Evolutionary conservation across 2,329 filamentous ascomycete species (phyloP).

Genomic region (Fusarium sp.): DNA sequence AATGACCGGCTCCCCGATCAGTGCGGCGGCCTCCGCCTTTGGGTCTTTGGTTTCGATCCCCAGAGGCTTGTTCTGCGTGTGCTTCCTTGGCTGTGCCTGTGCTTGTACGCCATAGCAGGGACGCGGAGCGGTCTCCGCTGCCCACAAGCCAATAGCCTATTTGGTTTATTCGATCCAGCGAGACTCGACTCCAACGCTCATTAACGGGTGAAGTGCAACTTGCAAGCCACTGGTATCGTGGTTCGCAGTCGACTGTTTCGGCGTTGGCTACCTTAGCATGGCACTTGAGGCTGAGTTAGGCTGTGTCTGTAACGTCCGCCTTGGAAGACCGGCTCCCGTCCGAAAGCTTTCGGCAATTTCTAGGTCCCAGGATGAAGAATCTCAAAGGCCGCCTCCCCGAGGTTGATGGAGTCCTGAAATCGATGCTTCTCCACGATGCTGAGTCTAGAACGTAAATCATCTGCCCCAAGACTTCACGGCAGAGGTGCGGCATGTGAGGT

Average conservation of each 20-base stretch:
- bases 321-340: background rate
- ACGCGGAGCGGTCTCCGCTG: constrained; percentile 2
- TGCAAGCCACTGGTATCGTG: too few relatives aligned
- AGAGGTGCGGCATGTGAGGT: background rate
- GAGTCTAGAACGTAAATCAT: constrained; percentile 43
- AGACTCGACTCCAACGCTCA: background rate
- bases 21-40: constrained; percentile 23
- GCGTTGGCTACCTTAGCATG: background rate
- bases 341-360: constrained; percentile 27
- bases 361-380: background rate
- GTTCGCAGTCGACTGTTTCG: too few relatives aligned
- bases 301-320: constrained; percentile 13
- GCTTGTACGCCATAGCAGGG: background rate
- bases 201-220: too few relatives aligned
- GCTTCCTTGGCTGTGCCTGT: constrained; percentile 19
- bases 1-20: constrained; percentile 30
- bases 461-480: constrained; percentile 17
- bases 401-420: constrained; percentile 8
- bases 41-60: constrained; percentile 26
- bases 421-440: constrained; percentile 18
- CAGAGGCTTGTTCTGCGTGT: constrained; percentile 18
- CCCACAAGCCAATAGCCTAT: constrained; percentile 18
- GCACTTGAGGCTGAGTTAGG: constrained; percentile 22
- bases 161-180: background rate
- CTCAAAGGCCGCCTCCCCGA: constrained; percentile 19